A percentile compares a stretch with the other conserved stretches of the same genome.
These are phyloP conservation scores for Heliamphora pulchella DNA, from an alignment of 179 eudicot genomes.

Conservation along the genomic window DNA sequence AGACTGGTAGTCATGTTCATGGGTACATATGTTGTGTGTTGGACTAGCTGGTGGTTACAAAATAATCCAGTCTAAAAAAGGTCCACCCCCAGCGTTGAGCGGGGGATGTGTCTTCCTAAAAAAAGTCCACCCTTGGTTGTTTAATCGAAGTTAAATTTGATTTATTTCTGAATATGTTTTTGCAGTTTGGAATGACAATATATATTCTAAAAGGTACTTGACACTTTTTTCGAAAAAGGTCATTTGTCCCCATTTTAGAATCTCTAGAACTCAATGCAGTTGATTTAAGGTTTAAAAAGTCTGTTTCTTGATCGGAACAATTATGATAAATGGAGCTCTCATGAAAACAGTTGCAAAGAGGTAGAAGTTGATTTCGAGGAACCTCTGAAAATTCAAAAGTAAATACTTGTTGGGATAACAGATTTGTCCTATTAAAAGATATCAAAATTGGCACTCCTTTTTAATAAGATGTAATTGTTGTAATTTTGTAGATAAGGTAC, in stretches of 20 bases:
- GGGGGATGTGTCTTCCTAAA: not conserved
- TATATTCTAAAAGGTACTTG: not conserved
- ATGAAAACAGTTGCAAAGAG: not conserved
- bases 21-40: not conserved
- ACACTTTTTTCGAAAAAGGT: too few relatives aligned
- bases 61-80: not conserved
- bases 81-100: too few relatives aligned
- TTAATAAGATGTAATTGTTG: not conserved
- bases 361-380: too few relatives aligned
- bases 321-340: not conserved
- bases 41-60: constrained; percentile 5
- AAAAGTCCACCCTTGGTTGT: not conserved
- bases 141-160: not conserved
- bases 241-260: too few relatives aligned
- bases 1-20: not conserved
- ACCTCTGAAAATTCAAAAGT: not conserved
- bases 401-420: not conserved
- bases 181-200: not conserved
- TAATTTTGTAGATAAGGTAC: not conserved
- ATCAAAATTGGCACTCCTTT: not conserved
- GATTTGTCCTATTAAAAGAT: constrained; percentile 2
- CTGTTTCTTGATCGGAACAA: too few relatives aligned
- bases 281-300: too few relatives aligned
- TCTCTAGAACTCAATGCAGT: too few relatives aligned
- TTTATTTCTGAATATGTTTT: not conserved